Base-by-base conservation (phyloP, 768 basidiomycete species). In the Pleurotus platypus region DNA sequence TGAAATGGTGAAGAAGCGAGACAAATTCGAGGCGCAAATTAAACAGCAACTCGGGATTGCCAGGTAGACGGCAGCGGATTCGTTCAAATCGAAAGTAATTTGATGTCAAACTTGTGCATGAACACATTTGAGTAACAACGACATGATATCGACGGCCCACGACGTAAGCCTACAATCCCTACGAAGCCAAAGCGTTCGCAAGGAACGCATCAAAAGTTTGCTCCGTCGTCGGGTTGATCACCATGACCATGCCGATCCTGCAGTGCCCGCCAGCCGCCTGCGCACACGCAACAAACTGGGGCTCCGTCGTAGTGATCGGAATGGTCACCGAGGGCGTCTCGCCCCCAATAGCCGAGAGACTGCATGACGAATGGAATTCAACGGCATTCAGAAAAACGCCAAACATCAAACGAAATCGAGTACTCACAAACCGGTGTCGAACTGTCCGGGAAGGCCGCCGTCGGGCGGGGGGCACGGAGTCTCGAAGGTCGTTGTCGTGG, bases 391-490 rank as follows among this genome's bases (percentile, higher is more conserved):
- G 20, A n/a, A 2, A 35, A 30, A 15, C 26, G 24, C 35, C 45
- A 22, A 27, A 27, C 7, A 27, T 27, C 7, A 5, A 27, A 8
- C 26, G 26, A 24, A 39, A 42, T 12, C 13, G 20, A 6, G 20
- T 3, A 55, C 60, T 47, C 27, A 62, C 62, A 62, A 65, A 43
- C 62, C 64, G 20, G 62, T 62, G 56, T 65, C 62, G 16, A 63
- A 65, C 13, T 20, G 49, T 37, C 58, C 57, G 20, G 57, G 62
- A 11, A 57, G 51, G 0, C 60, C 64, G 11, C 64, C 64, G 4
- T 22, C 46, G 18, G 64, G 64, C 3, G 64, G 64, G 2, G 64
- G 64, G 59, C 64, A 65, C n/a, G 62, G 57, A 2, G 56, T 59
- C 3, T 57, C 58, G 55, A 65, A 63, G 38, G 35, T 37, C 22